A percentile compares a stretch with the other conserved stretches of the same genome.
Evolutionary conservation across 1,139 yeast species (phyloP).

Genomic region (Nakaseomyces glabratus): DNA sequence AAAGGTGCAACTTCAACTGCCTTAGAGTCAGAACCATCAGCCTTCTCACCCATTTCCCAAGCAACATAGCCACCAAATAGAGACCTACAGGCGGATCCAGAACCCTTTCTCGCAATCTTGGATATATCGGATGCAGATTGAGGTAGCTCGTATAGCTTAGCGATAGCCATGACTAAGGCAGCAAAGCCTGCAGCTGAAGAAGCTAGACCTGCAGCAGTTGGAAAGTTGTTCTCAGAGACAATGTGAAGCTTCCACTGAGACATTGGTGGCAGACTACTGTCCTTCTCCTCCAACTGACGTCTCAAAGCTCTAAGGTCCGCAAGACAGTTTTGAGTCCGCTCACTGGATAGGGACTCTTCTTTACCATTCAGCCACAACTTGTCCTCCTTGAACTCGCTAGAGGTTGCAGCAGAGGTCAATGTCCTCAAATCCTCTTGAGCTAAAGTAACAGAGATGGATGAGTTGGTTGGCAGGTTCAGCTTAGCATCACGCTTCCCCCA

Average conservation of each 20-base stretch:
- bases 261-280: constrained; percentile 48
- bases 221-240: constrained; percentile 92
- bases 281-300: constrained; percentile 41
- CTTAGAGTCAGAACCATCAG: constrained; percentile 77
- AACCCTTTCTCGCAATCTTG: constrained; percentile 92
- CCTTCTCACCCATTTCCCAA: constrained; percentile 86
- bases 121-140: constrained; percentile 76
- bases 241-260: constrained; percentile 64
- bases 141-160: constrained; percentile 72
- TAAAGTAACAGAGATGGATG: constrained; percentile 88
- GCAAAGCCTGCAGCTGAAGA: constrained; percentile 98
- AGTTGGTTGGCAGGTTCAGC: constrained; percentile 87
- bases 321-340: constrained; percentile 74
- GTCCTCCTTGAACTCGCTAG: constrained; percentile 50
- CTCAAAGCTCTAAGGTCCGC: constrained; percentile 66
- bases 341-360: constrained; percentile 54
- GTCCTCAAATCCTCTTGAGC: constrained; percentile 87
- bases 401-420: constrained; percentile 76
- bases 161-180: constrained; percentile 81
- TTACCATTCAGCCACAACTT: constrained; percentile 76
- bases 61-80: constrained; percentile 96
- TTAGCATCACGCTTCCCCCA: constrained; percentile 95
- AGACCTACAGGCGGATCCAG: constrained; percentile 97
- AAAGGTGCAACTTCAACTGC: constrained; percentile 86
- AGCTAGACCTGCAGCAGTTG: constrained; percentile 98